Evolutionary conservation across 108 stramenopile genomes (phyloP).

Genomic region (Fistulifera pelliculosa): DNA sequence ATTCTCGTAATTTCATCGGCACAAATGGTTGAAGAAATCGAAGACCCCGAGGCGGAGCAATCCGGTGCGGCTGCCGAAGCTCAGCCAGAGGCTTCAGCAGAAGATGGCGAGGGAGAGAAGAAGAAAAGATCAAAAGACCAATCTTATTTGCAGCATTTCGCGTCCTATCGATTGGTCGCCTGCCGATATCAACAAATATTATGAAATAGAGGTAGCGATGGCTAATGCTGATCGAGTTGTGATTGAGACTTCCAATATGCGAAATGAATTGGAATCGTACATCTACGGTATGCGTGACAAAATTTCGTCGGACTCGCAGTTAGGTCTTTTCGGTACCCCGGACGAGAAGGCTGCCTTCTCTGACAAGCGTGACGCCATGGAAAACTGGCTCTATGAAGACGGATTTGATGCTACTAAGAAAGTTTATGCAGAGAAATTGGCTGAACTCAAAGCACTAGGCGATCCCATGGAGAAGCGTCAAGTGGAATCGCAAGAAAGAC

Average conservation of each 20-base stretch:
- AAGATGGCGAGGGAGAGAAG: slow-evolving; percentile 49
- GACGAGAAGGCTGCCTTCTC: slow-evolving; percentile 70
- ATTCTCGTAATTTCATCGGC: slow-evolving; percentile 80
- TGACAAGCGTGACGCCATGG: slow-evolving; percentile 58
- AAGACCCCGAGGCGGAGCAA: slow-evolving; percentile 61
- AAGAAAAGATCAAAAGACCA: slow-evolving; percentile 92
- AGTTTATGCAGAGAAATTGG: slow-evolving; percentile 81
- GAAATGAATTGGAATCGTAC: slow-evolving; percentile 98
- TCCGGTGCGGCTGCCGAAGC: slow-evolving; percentile 20
- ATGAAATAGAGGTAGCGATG: slow-evolving; percentile 84
- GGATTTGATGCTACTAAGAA: slow-evolving; percentile 96
- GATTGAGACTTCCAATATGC: slow-evolving; percentile 91
- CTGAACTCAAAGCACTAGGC: slow-evolving; percentile 78
- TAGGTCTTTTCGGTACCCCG: slow-evolving; percentile 75
- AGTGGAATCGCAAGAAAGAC: slow-evolving; percentile 63
- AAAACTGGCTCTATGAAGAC: slow-evolving; percentile 98
- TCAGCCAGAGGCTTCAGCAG: slow-evolving; percentile 35
- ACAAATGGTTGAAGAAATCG: slow-evolving; percentile 93
- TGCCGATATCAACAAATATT: slow-evolving; percentile 66
- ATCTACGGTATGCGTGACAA: slow-evolving; percentile 98
- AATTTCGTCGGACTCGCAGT: slow-evolving; percentile 67
- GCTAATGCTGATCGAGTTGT: slow-evolving; percentile 82
- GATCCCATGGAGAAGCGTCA: slow-evolving; percentile 83
- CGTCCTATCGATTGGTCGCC: slow-evolving; percentile 72
- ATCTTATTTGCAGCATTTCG: slow-evolving; percentile 59